These are phyloP conservation scores for Eremothecium sinecaudum DNA, from an alignment of 1,139 yeast species.

Conservation along the genomic window DNA sequence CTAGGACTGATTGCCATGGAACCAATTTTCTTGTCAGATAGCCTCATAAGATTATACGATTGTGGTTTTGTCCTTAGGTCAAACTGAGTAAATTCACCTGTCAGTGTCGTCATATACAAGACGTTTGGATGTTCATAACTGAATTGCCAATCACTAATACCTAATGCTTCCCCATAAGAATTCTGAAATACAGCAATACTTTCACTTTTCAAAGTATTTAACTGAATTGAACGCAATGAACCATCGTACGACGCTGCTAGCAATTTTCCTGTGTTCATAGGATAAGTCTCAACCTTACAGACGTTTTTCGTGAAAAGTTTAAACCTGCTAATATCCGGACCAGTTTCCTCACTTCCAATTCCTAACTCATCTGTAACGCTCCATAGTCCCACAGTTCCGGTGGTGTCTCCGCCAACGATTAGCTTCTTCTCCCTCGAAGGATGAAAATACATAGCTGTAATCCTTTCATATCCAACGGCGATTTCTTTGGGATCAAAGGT, in stretches of 20 bases:
- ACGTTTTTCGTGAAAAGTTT: slow-evolving; percentile 72
- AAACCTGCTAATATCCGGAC: slow-evolving; percentile 54
- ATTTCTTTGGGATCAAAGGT: slow-evolving; percentile 61
- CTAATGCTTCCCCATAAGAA: slow-evolving; percentile 43
- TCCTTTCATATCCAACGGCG: slow-evolving; percentile 62
- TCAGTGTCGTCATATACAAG: slow-evolving; percentile 63
- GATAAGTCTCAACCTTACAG: slow-evolving; percentile 50
- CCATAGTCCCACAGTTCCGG: slow-evolving; percentile 86
- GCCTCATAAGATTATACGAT: slow-evolving; percentile 36
- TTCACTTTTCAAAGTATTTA: slow-evolving; percentile 47
- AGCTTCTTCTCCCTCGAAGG: slow-evolving; percentile 57
- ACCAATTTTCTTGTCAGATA: slow-evolving; percentile 87
- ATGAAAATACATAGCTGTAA: slow-evolving; percentile 66
- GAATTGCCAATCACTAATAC: slow-evolving; percentile 49
- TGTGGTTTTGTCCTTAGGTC: slow-evolving; percentile 46
- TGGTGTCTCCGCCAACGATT: slow-evolving; percentile 77
- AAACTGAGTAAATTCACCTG: slow-evolving; percentile 64
- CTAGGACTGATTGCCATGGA: slow-evolving; percentile 74
- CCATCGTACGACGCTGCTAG: slow-evolving; percentile 82
- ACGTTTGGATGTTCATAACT: slow-evolving; percentile 45
- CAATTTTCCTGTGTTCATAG: slow-evolving; percentile 43
- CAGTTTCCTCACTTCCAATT: slow-evolving; percentile 35
- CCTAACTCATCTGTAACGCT: slow-evolving; percentile 42
- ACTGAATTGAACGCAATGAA: slow-evolving; percentile 61
- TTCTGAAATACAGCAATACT: slow-evolving; percentile 50